These are phyloP conservation scores for Pezizomycotina sp. DNA, from an alignment of 2,329 filamentous ascomycete genomes.

Conservation along the genomic window DNA sequence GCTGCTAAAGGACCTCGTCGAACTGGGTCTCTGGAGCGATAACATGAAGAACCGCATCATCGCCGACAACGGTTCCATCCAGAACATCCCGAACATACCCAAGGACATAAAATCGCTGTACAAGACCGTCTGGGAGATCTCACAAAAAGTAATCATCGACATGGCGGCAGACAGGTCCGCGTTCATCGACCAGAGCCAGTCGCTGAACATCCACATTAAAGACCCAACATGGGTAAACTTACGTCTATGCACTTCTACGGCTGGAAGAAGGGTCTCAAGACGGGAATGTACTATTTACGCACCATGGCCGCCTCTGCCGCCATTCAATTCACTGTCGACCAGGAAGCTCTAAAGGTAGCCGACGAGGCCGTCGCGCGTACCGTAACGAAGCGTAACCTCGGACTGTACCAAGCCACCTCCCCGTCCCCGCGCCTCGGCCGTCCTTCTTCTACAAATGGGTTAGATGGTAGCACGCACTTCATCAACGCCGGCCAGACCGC, in stretches of 20 bases:
- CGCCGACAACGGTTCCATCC: slow-evolving; percentile 83
- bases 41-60: slow-evolving; percentile 99
- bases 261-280: slow-evolving; percentile 98
- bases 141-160: slow-evolving; percentile 83
- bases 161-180: slow-evolving; percentile 94
- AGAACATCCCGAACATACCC: slow-evolving; percentile 93
- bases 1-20: slow-evolving; percentile 93
- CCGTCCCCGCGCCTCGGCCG: slow-evolving; percentile 13
- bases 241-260: slow-evolving; percentile 98
- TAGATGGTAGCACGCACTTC: slow-evolving; percentile 24
- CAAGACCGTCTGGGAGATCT: slow-evolving; percentile 99
- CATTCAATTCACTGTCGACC: slow-evolving; percentile 98
- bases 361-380: slow-evolving; percentile 60
- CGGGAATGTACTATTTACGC: slow-evolving; percentile 98
- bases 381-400: slow-evolving; percentile 50
- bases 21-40: slow-evolving; percentile 95
- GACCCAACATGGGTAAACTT: slow-evolving; percentile 99
- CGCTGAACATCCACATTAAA: slow-evolving; percentile 98
- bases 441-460: slow-evolving; percentile 17
- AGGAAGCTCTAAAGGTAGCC: slow-evolving; percentile 75
- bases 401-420: slow-evolving; percentile 31
- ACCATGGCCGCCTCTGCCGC: slow-evolving; percentile 93
- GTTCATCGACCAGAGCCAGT: slow-evolving; percentile 98
- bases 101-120: slow-evolving; percentile 91
- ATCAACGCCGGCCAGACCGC: slow-evolving; percentile 29